Evolutionary conservation across 352 stramenopile species (phyloP).

Genomic region (Globisporangium apiculatum): DNA sequence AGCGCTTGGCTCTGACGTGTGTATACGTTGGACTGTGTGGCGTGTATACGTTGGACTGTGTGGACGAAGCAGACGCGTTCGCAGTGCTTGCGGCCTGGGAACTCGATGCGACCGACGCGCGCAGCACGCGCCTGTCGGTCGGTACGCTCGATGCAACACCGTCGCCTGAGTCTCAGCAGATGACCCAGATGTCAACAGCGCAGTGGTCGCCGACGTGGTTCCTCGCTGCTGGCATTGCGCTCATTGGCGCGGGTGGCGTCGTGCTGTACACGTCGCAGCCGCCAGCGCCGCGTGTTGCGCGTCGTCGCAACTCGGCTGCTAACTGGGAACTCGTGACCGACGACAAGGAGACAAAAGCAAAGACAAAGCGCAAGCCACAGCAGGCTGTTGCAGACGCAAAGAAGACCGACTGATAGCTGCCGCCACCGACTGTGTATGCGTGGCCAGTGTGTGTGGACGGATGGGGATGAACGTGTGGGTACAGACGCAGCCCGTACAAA

Average conservation of each 20-base stretch:
- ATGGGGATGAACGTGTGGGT: neutral
- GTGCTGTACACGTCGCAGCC: slow-evolving; percentile 43
- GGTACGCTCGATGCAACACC: slow-evolving; percentile 16
- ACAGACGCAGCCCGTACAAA: neutral
- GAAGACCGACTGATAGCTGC: slow-evolving; percentile 4
- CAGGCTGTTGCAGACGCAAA: neutral
- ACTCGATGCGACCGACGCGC: slow-evolving; percentile 23
- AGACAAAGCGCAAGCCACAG: neutral
- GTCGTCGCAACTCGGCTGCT: slow-evolving; percentile 3
- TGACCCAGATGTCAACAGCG: neutral
- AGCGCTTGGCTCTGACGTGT: neutral
- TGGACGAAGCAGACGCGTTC: slow-evolving; percentile 25
- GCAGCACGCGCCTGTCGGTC: slow-evolving; percentile 37
- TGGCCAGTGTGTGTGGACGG: neutral
- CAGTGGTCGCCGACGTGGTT: slow-evolving; percentile 25
- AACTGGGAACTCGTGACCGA: slow-evolving; percentile 7
- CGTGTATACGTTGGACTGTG: too few species aligned
- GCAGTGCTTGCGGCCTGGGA: slow-evolving; percentile 60
- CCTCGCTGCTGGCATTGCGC: slow-evolving; percentile 34
- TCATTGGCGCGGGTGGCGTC: slow-evolving; percentile 38
- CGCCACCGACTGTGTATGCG: too few species aligned
- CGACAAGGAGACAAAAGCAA: neutral
- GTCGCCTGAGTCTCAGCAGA: neutral
- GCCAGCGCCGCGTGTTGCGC: slow-evolving; percentile 6
- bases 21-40: too few species aligned